These are phyloP conservation scores for Penicillium angulare DNA, from an alignment of 495 filamentous ascomycete species.

Conservation along the genomic window DNA sequence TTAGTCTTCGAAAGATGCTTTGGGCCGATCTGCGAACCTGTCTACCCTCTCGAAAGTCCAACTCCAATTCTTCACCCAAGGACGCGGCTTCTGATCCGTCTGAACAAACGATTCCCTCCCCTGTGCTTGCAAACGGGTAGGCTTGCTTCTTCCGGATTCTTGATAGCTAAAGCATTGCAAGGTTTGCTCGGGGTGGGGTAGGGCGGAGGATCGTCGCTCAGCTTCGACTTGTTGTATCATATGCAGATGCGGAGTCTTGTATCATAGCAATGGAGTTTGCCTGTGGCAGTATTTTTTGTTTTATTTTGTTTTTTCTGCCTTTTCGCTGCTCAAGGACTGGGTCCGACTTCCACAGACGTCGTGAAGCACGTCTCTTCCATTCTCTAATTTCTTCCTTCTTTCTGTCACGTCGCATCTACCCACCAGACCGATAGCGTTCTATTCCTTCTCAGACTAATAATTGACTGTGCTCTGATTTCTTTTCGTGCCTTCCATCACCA, in stretches of 20 bases:
- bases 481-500: no score
- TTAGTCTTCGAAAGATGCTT: constrained; percentile 29
- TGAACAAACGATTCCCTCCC: not conserved
- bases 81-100: not conserved
- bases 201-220: no score
- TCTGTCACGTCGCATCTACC: not conserved
- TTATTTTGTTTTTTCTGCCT: no score
- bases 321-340: not conserved
- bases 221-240: constrained; percentile 9
- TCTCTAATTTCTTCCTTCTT: not conserved
- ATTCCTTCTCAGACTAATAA: no score
- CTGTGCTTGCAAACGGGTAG: no score
- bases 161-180: no score
- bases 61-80: not conserved
- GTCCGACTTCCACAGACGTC: not conserved
- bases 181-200: no score
- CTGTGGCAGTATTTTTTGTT: no score
- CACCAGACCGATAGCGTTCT: no score
- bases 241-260: constrained; percentile 7
- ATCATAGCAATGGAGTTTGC: constrained; percentile 23
- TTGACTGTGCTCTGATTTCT: no score
- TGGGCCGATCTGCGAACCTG: constrained; percentile 19
- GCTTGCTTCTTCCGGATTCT: no score
- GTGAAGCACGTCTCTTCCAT: not conserved
- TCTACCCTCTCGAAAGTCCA: constrained; percentile 2